These are phyloP conservation scores for Fusarium sororula DNA, from an alignment of 2,329 filamentous ascomycete genomes.

Conservation along the genomic window DNA sequence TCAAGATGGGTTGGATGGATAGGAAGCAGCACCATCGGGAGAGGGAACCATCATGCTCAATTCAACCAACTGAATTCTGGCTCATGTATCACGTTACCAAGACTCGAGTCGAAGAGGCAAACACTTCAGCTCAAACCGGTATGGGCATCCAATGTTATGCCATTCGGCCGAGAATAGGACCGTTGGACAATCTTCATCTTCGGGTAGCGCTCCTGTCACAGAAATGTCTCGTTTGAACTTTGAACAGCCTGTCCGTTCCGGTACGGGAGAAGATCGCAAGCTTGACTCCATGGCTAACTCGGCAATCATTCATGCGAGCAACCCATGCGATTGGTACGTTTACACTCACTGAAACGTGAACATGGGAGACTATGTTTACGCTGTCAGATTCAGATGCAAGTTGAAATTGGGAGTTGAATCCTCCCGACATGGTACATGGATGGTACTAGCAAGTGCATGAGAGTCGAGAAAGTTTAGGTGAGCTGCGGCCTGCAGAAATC, in stretches of 20 bases:
- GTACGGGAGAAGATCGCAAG: background rate
- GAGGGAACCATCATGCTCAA: background rate
- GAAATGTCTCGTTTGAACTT: conserved; percentile 4
- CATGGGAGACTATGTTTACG: conserved; percentile 7
- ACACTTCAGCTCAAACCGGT: background rate
- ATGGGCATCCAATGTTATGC: background rate
- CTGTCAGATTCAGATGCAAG: conserved; percentile 9
- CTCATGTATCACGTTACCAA: background rate
- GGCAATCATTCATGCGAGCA: conserved; percentile 21
- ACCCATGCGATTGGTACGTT: conserved; percentile 11
- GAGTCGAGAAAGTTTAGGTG: background rate
- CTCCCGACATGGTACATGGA: conserved; percentile 18
- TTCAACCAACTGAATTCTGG: background rate
- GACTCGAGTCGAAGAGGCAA: background rate
- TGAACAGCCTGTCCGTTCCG: background rate
- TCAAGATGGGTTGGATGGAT: background rate
- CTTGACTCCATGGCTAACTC: conserved; percentile 14
- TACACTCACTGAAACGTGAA: background rate
- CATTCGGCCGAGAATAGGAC: conserved; percentile 37
- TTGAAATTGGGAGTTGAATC: conserved; percentile 17
- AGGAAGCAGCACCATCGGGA: background rate
- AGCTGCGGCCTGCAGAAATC: conserved; percentile 7
- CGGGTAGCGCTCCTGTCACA: conserved; percentile 14
- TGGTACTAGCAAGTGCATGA: background rate
- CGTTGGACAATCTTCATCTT: conserved; percentile 27